Evolutionary conservation across 306 rosid genomes (phyloP), one percentile per base, ranked within the genome.

Genomic region (Purshia tridentata): DNA sequence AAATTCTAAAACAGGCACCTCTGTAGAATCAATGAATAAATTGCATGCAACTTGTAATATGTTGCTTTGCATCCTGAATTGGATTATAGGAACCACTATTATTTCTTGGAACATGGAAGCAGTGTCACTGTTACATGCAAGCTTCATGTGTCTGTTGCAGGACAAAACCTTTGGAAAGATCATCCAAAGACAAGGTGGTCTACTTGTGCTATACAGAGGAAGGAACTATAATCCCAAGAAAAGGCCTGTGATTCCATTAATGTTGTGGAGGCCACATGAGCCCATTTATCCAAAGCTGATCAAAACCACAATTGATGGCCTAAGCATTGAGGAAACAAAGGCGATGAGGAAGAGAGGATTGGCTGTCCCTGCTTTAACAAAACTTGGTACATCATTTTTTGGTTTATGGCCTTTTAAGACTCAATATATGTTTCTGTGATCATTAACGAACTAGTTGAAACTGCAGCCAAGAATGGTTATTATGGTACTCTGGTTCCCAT

Each of bases 201-300:
- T 86, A 58, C 87, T 91, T 68, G 75, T 94, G n/a, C 80, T 94
- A 76, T 91, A 76, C 82, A 86, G 96, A 81, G 97, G 99, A 72
- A 88, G 97, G 82, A 80, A 94, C 76, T 94, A 91, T 82, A 84
- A 68, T 57, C 86, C 84, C 42, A 89, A 78, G 79, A 87, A 82
- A 73, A 81, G 95, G 87, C 96, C 97, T 58, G 75, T 72, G 56
- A 83, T 91, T 84, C 99, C 99, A 58, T 73, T 88, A 64, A 94
- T 91, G 99, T 78, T 94, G 82, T 94, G 99, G 99, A 91, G 81
- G 78, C 97, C 99, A 55, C 92, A 89, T 49, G 97, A 89, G 65
- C 97, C 97, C 16, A 65, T 91, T 45, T 94, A 89, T 84, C 98
- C 97, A 42, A 91, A 92, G 83, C 80, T 94, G 81, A 87, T 91